Percentiles rank a stretch among this genome's conserved stretches.
Conservation (phyloP, 305 asterid species). For the Withania somnifera region DNA sequence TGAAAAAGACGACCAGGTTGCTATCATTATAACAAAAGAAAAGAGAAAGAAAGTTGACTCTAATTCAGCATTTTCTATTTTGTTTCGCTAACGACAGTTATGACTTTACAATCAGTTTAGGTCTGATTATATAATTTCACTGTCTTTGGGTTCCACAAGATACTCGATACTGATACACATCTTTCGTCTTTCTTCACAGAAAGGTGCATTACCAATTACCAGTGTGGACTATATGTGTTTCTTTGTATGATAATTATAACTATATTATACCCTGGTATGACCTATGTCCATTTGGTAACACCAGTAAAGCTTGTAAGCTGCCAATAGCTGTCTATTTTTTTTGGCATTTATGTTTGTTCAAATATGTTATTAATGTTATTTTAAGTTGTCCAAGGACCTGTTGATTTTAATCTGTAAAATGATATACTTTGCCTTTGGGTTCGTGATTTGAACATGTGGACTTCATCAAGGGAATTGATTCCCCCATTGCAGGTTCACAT, state of each 20-base stretch:
- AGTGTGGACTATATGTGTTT: neutral
- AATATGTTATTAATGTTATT: neutral
- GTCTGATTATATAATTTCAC: neutral
- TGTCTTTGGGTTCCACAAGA: neutral
- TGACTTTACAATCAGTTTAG: neutral
- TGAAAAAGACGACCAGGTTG: neutral
- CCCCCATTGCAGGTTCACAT: conserved; percentile 59
- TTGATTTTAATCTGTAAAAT: neutral
- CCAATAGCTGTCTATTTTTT: neutral
- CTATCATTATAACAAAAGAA: neutral
- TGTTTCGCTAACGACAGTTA: neutral
- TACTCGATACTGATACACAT: neutral
- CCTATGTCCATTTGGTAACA: neutral
- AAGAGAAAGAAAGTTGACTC: neutral
- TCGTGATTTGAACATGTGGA: neutral
- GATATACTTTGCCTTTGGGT: neutral
- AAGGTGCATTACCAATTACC: neutral
- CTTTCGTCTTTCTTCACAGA: neutral
- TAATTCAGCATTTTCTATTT: neutral
- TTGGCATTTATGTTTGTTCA: neutral
- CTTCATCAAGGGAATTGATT: neutral
- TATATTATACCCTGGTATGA: neutral
- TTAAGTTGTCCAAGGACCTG: neutral
- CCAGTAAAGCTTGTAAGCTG: neutral
- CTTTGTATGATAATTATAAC: neutral